These are phyloP conservation scores for Medicago arabica DNA, from an alignment of 306 rosid species.

Conservation along the genomic window DNA sequence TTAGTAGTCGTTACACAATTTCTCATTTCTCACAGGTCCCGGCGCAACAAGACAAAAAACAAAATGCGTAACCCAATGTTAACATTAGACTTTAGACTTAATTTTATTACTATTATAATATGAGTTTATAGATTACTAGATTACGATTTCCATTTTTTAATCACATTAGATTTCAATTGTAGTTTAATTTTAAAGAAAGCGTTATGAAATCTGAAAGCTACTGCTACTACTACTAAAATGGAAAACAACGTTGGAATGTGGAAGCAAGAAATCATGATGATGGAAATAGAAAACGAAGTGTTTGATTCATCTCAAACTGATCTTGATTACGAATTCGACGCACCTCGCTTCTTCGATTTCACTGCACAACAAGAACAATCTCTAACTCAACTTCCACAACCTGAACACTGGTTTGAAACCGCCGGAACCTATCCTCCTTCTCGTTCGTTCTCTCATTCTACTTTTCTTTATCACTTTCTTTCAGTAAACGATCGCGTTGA, in stretches of 20 bases:
- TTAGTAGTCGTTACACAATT: slow-evolving; percentile 39
- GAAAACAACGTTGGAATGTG: slow-evolving; percentile 17
- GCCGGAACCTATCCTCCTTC: slow-evolving; percentile 52
- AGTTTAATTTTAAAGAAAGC: too few species aligned
- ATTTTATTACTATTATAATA: too few species aligned
- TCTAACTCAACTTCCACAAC: slow-evolving; percentile 36
- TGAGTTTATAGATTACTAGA: not conserved
- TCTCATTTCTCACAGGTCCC: slow-evolving; percentile 10
- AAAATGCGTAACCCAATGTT: not conserved
- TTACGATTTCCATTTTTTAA: not conserved
- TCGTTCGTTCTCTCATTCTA: slow-evolving; percentile 44
- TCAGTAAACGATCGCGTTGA: not conserved
- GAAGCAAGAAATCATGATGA: slow-evolving; percentile 7
- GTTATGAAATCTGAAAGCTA: not conserved
- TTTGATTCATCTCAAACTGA: slow-evolving; percentile 48
- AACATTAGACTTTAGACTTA: not conserved
- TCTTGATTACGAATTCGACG: slow-evolving; percentile 57
- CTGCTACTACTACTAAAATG: slow-evolving; percentile 1
- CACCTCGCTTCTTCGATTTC: slow-evolving; percentile 60
- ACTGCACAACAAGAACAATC: slow-evolving; percentile 40
- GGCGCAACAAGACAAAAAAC: slow-evolving; percentile 26
- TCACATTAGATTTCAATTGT: too few species aligned
- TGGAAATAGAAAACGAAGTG: slow-evolving; percentile 45
- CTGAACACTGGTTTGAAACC: slow-evolving; percentile 50
- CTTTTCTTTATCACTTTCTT: not conserved